Evolutionary conservation across 2,329 filamentous ascomycete species (phyloP).

Genomic region (Pyrenophora seminiperda): DNA sequence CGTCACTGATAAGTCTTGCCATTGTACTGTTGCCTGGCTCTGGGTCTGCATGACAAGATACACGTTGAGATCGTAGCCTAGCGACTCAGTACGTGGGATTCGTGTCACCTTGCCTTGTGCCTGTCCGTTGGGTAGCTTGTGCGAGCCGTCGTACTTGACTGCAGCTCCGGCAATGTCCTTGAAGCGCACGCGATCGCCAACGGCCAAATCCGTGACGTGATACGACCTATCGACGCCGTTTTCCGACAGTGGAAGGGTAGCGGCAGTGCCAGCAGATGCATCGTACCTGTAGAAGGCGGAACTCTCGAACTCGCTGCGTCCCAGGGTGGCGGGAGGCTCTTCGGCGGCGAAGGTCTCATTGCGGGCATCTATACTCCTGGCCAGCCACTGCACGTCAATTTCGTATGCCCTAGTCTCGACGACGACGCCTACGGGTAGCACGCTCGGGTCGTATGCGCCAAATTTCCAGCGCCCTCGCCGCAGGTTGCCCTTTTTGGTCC

Average conservation of each 20-base stretch:
- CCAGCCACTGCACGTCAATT: slow-evolving; percentile 60
- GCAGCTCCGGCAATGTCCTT: slow-evolving; percentile 58
- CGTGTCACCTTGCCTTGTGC: slow-evolving; percentile 51
- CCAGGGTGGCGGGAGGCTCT: slow-evolving; percentile 42
- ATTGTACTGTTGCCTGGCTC: slow-evolving; percentile 60
- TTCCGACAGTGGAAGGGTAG: slow-evolving; percentile 28
- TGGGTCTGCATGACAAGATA: slow-evolving; percentile 58
- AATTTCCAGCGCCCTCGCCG: slow-evolving; percentile 59
- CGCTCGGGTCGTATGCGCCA: slow-evolving; percentile 58
- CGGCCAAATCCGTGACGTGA: slow-evolving; percentile 48
- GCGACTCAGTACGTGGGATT: slow-evolving; percentile 54
- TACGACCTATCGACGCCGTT: slow-evolving; percentile 37
- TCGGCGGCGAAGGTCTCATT: slow-evolving; percentile 23
- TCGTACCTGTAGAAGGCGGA: slow-evolving; percentile 53
- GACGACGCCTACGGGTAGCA: slow-evolving; percentile 58
- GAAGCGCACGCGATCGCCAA: slow-evolving; percentile 61
- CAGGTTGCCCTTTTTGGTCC: slow-evolving; percentile 59
- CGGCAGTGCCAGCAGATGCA: slow-evolving; percentile 30
- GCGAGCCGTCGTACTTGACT: slow-evolving; percentile 56
- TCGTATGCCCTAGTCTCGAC: slow-evolving; percentile 55
- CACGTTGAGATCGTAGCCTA: slow-evolving; percentile 64
- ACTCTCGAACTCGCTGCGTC: slow-evolving; percentile 51
- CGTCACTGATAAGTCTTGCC: slow-evolving; percentile 63
- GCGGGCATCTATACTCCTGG: slow-evolving; percentile 47
- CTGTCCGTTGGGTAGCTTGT: slow-evolving; percentile 31